Conservation (phyloP, 352 stramenopile species). For the Globisporangium nagaii region DNA sequence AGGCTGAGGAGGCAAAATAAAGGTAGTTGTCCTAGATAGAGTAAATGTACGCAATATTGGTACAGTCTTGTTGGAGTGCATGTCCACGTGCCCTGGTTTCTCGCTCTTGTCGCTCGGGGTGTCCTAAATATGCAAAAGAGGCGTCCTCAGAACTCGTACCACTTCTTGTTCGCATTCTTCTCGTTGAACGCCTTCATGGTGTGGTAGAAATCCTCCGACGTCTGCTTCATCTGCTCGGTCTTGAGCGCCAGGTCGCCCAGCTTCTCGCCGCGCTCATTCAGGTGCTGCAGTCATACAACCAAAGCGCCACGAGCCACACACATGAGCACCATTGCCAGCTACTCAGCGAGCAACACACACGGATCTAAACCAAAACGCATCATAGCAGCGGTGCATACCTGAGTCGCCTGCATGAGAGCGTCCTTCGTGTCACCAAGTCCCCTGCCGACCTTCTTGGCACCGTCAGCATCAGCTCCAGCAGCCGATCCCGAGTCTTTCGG, state of each 20-base stretch:
- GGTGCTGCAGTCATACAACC: slow-evolving; percentile 28
- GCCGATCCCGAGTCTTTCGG: not conserved
- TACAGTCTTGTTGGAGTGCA: no score
- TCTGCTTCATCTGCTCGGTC: slow-evolving; percentile 81
- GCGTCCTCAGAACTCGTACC: slow-evolving; percentile 64
- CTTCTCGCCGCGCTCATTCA: slow-evolving; percentile 75
- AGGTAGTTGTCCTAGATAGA: not conserved
- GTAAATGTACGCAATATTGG: slow-evolving; percentile 1
- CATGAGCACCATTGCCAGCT: not conserved
- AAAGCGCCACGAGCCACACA: slow-evolving; percentile 4
- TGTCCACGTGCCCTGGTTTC: not conserved
- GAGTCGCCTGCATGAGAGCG: slow-evolving; percentile 54
- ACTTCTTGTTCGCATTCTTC: slow-evolving; percentile 82
- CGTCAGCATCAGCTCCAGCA: slow-evolving; percentile 1
- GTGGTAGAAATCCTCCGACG: slow-evolving; percentile 76
- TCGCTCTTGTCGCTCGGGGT: not conserved
- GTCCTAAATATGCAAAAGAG: not conserved
- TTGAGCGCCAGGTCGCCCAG: slow-evolving; percentile 68
- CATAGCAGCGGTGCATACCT: slow-evolving; percentile 36
- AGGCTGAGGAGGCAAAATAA: not conserved
- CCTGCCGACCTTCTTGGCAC: slow-evolving; percentile 20
- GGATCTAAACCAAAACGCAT: not conserved
- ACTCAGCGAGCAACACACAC: not conserved
- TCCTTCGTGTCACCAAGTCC: slow-evolving; percentile 51
- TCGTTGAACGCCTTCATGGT: slow-evolving; percentile 85